Base-by-base conservation (phyloP, 163 green algal species). In the Trebouxiophyceae sp. region DNA sequence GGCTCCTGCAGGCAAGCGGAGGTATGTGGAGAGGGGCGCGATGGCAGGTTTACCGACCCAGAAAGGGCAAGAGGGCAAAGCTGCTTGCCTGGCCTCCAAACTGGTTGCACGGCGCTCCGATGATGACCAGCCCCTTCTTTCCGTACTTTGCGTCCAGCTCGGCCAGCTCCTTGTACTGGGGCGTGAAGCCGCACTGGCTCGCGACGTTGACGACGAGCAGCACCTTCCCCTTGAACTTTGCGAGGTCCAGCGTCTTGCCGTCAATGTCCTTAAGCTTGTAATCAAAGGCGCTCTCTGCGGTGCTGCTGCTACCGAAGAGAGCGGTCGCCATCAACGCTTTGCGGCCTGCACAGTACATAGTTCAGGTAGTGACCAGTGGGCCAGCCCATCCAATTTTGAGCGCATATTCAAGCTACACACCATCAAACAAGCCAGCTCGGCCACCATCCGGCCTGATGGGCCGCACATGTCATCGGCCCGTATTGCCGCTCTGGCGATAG, bases 201-300 rank as follows among this genome's bases (percentile, higher is more conserved):
- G 76, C 76, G 16, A 79, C 69, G 24, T 83, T 83, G 6, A 67
- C 58, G 0, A 77, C 33, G 12, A 81, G 46, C 28, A 77, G 29
- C 2, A 79, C 73, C 65, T 83, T 83, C 28, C 76, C 76, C 55
- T 70, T 75, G 59, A 75, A 83, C 26, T 67, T 68, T 1, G 27
- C 47, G 23, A 79, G 32, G 33, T 76, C 45, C 2, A 73, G 33
- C 12, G 47, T 44, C 59, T 69, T 78, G 63, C 72, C 72, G 59
- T 83, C 73, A 30, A 79, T 77, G 28, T 80, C 70, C 66, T 77
- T 50, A 16, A 50, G 12, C 19, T 50, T 50, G 39, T n/a, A 50
- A 16, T 50, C 39, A 16, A n/a, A 50, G 19, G 39, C 12, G 19
- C 12, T n/a, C 12, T 50, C 39, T 16, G 19, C 19, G 39, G 39